Percentiles rank a stretch among this genome's conserved stretches.
These are phyloP conservation scores for Lachancea sp. DNA, from an alignment of 805 yeast genomes.

Conservation along the genomic window DNA sequence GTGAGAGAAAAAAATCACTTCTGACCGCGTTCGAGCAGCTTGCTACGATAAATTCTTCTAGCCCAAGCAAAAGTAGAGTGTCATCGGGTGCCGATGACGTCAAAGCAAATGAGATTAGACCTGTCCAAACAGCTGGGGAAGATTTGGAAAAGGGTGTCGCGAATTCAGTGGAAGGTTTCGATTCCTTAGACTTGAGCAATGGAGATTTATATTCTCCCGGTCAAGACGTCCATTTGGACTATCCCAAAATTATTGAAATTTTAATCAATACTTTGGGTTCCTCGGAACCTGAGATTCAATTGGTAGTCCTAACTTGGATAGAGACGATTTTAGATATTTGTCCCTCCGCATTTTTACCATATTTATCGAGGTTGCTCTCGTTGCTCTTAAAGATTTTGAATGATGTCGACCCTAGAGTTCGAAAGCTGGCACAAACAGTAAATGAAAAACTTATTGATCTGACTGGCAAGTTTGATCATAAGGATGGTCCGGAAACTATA, in stretches of 20 bases:
- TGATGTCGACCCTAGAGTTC: conserved; percentile 43
- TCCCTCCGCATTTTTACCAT: conserved; percentile 67
- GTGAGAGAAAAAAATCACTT: conserved; percentile 31
- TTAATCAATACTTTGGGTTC: conserved; percentile 74
- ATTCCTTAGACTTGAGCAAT: conserved; percentile 24
- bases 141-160: not conserved
- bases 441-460: conserved; percentile 51
- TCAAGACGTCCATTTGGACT: conserved; percentile 78
- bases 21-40: conserved; percentile 24
- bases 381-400: conserved; percentile 60
- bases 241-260: conserved; percentile 72
- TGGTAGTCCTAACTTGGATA: conserved; percentile 78
- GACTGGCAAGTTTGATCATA: conserved; percentile 27
- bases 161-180: conserved; percentile 1
- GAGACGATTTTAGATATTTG: conserved; percentile 60
- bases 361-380: conserved; percentile 67
- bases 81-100: conserved; percentile 1
- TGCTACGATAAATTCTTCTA: conserved; percentile 9
- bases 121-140: not conserved
- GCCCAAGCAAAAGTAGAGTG: not conserved
- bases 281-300: conserved; percentile 67
- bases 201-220: conserved; percentile 62
- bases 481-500: conserved; percentile 22
- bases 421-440: conserved; percentile 49
- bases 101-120: conserved; percentile 3